Percentiles rank a stretch among this genome's conserved stretches.
phyloP scores from a whole-genome alignment of 2,329 filamentous ascomycete genomes.

The Zelopaecilomyces penicillatus region DNA sequence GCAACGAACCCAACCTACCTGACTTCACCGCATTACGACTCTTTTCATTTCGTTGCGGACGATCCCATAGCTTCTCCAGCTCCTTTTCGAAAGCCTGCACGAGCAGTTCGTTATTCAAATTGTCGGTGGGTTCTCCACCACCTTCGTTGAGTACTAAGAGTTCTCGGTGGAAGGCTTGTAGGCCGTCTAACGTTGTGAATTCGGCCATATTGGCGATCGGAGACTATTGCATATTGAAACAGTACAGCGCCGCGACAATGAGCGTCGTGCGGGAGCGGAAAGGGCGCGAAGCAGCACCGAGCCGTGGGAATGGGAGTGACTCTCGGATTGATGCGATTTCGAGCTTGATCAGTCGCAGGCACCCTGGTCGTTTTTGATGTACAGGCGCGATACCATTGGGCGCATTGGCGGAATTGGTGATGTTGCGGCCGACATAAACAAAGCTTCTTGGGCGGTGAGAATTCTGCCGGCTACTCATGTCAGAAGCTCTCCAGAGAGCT shows the following conservation, averaged over 20 bases:
- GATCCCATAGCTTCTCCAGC: slow-evolving; percentile 66
- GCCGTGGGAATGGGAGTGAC: slow-evolving; percentile 11
- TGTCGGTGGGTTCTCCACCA: slow-evolving; percentile 50
- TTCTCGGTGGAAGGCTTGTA: slow-evolving; percentile 81
- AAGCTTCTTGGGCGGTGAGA: slow-evolving; percentile 22
- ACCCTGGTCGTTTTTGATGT: slow-evolving; percentile 1
- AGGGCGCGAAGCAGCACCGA: slow-evolving; percentile 16
- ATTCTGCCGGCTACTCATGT: slow-evolving; percentile 22
- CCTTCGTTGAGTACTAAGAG: slow-evolving; percentile 68
- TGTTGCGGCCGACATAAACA: slow-evolving; percentile 20
- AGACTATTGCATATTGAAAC: slow-evolving; percentile 38
- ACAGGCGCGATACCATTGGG: slow-evolving; percentile 13
- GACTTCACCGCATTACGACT: slow-evolving; percentile 65
- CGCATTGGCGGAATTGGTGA: slow-evolving; percentile 11
- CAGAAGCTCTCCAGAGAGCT: no score
- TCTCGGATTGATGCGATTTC: slow-evolving; percentile 11
- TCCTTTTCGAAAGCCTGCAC: slow-evolving; percentile 62
- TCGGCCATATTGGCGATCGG: slow-evolving; percentile 56
- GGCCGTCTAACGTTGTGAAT: slow-evolving; percentile 61
- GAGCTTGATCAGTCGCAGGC: slow-evolving; percentile 21
- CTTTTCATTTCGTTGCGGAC: slow-evolving; percentile 62
- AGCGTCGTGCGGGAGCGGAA: slow-evolving; percentile 7
- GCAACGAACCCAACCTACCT: slow-evolving; percentile 37
- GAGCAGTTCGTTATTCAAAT: slow-evolving; percentile 63
- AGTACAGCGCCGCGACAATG: slow-evolving; percentile 12